These are phyloP conservation scores for Trichopus zeylanicus DNA, from an alignment of 116 monocot species.

Conservation along the genomic window DNA sequence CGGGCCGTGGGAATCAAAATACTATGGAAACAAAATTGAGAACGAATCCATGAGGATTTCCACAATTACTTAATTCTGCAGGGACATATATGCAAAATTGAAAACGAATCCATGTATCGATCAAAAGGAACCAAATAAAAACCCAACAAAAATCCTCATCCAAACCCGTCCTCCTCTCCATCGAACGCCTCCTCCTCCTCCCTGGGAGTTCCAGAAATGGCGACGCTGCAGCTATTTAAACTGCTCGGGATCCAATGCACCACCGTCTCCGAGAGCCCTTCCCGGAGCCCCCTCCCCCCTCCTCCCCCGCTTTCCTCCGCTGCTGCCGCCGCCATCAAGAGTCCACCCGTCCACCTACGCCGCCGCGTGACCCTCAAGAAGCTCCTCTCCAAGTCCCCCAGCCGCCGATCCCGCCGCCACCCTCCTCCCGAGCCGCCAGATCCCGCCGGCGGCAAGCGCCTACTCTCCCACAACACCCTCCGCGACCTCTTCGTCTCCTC, in stretches of 20 bases:
- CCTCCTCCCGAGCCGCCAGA: not conserved
- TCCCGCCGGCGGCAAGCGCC: not conserved
- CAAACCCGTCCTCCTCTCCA: not conserved
- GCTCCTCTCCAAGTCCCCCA: not conserved
- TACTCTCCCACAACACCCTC: conserved; percentile 9
- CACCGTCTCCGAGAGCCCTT: not conserved
- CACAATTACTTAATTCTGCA: no score
- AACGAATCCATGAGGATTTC: no score
- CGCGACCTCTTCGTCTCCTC: conserved; percentile 18
- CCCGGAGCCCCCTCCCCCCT: not conserved
- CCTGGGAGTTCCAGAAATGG: not conserved
- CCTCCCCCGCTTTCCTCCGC: not conserved
- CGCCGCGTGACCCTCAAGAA: conserved; percentile 3
- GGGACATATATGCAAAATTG: not conserved
- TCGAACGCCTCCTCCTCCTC: not conserved
- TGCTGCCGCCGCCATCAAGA: not conserved
- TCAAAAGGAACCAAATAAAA: no score
- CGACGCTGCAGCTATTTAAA: conserved; percentile 2
- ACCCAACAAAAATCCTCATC: no score
- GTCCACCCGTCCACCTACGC: not conserved
- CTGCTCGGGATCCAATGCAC: not conserved
- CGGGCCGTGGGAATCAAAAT: no score
- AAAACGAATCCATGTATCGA: not conserved
- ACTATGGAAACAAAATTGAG: no score
- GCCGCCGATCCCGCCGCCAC: not conserved